Percentiles rank a stretch among this genome's conserved stretches.
These are phyloP conservation scores for Wickerhamia fluorescens DNA, from an alignment of 805 yeast species.

Conservation along the genomic window DNA sequence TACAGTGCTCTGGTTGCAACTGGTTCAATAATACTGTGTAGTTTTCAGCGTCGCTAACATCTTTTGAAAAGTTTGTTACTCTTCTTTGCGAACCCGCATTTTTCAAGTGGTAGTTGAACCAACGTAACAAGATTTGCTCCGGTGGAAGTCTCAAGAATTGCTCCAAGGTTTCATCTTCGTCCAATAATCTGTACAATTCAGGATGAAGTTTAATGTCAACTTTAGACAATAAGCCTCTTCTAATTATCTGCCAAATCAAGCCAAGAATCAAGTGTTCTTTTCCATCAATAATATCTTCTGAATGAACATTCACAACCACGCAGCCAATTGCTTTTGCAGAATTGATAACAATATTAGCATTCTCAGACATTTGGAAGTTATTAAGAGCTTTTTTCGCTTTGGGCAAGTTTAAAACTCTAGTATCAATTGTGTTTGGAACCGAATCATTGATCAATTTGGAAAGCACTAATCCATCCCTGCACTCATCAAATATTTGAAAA, in stretches of 20 bases:
- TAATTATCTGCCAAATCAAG: constrained; percentile 92
- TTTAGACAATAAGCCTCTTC: constrained; percentile 90
- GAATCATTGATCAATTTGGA: constrained; percentile 95
- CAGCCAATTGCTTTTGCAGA: constrained; percentile 99
- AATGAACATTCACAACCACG: constrained; percentile 94
- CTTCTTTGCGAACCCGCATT: constrained; percentile 87
- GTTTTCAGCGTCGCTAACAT: constrained; percentile 91
- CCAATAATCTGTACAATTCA: constrained; percentile 87
- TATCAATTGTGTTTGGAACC: constrained; percentile 96
- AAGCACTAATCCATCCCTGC: constrained; percentile 88
- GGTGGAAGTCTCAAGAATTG: constrained; percentile 96
- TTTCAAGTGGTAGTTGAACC: constrained; percentile 95
- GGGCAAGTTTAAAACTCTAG: constrained; percentile 90
- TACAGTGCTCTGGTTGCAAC: constrained; percentile 76
- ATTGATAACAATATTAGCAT: constrained; percentile 94
- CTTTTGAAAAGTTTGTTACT: constrained; percentile 79
- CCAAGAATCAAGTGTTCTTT: constrained; percentile 89
- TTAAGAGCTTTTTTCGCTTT: constrained; percentile 68
- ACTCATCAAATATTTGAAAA: constrained; percentile 94
- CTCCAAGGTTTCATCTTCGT: constrained; percentile 95
- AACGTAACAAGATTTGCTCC: constrained; percentile 90
- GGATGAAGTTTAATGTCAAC: constrained; percentile 96
- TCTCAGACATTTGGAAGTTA: constrained; percentile 92
- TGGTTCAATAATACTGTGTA: constrained; percentile 87
- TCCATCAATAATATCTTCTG: constrained; percentile 92